Base-by-base conservation (phyloP, 257 asterid species). In the Thymus quinquecostatus region DNA sequence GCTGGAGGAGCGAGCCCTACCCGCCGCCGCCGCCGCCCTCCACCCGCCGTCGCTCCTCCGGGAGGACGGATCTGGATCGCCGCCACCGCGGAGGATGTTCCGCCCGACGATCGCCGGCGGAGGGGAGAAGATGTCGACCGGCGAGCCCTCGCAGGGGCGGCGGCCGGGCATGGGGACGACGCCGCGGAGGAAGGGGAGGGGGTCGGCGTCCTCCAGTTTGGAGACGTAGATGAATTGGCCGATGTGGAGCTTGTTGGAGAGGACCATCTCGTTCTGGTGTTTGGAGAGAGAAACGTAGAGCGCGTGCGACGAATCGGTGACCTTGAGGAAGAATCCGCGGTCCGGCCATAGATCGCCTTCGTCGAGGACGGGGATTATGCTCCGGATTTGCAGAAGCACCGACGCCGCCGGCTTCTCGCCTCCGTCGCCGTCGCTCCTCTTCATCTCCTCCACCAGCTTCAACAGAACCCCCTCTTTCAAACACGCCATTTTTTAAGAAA, bases 321-420 rank as follows among this genome's bases (percentile, higher is more conserved):
- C 92, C 56, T 86, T 86, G 55, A 89, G 79, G 82, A 79, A 81
- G 63, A 92, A 92, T 2, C 95, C 96, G 41, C 82, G 79, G 47
- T 86, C 82, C 0, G 97, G 96, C 88, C 87, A 88, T 13, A 86
- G 69, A 83, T 82, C 87, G 36, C 93, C 96, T 75, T 87, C 96
- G 75, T 87, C 92, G 12, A 92, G 65, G 6, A 86, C 93, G 30
- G 92, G 96, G 59, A 89, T 80, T 75, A 89, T 87, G 87, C 96
- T 81, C 75, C 96, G 81, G 77, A 92, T 86, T 49, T 87, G 96
- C 58, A 89, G 69, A 45, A 89, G 38, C 0, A 61, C 82, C 3
- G 55, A 3, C 29, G 28, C 55, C 32, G 30, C 51, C n/a, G 34
- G 34, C 50, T 91, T 80, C n/a, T 73, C 80, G 1, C 40, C 2